These are phyloP conservation scores for Chaetomium sp. DNA, from an alignment of 2,329 filamentous ascomycete genomes.

Conservation along the genomic window DNA sequence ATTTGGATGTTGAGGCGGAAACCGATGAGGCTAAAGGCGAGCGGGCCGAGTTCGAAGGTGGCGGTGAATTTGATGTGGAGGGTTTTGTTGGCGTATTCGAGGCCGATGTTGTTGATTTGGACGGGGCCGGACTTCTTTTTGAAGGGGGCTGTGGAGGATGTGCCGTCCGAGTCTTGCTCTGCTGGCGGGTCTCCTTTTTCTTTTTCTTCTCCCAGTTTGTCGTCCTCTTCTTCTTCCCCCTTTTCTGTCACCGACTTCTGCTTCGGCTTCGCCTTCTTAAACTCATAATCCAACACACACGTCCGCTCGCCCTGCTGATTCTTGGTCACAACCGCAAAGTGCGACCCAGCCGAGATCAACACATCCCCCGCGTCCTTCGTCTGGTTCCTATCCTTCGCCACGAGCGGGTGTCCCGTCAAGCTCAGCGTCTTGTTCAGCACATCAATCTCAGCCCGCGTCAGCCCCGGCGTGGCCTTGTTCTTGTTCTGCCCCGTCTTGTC, in stretches of 20 bases:
- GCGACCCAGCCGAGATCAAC: conserved; percentile 20
- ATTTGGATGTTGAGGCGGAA: conserved; percentile 28
- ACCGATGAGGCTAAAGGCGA: conserved; percentile 31
- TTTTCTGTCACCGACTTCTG: background rate
- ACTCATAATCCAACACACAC: conserved; percentile 25
- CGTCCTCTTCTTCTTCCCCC: no score
- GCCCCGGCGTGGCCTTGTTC: conserved; percentile 13
- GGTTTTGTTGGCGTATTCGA: conserved; percentile 29
- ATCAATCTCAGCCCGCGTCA: conserved; percentile 15
- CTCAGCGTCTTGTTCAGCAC: conserved; percentile 11
- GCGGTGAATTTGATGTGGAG: conserved; percentile 31
- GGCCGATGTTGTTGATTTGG: conserved; percentile 30
- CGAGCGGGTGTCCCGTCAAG: background rate
- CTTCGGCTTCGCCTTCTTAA: conserved; percentile 18
- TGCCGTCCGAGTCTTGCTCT: conserved; percentile 1
- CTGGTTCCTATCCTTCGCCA: conserved; percentile 21
- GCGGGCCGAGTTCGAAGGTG: conserved; percentile 31
- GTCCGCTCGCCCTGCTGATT: conserved; percentile 7
- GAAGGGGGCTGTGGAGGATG: conserved; percentile 20
- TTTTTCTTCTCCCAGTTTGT: no score
- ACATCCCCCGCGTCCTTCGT: conserved; percentile 16
- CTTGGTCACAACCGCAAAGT: conserved; percentile 24
- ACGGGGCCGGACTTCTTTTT: conserved; percentile 30
- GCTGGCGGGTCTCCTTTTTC: background rate
- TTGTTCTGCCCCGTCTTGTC: conserved; percentile 15